These are phyloP conservation scores for Orbilia javanica DNA, from an alignment of 2,329 filamentous ascomycete species.

Conservation along the genomic window DNA sequence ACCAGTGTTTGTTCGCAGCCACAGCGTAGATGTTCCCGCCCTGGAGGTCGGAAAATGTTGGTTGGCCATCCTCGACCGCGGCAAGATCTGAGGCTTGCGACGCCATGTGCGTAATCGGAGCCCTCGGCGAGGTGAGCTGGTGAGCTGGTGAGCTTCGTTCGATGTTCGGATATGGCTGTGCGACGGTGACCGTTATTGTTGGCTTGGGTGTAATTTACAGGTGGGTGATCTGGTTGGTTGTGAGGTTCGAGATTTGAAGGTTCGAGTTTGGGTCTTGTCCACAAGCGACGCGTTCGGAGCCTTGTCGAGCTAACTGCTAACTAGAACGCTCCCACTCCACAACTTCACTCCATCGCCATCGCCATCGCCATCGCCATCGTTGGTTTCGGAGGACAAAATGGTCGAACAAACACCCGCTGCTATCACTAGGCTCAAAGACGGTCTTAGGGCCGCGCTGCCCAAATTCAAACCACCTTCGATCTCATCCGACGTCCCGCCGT, in stretches of 20 bases:
- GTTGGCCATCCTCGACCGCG: slow-evolving; percentile 68
- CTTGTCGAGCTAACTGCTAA: background rate
- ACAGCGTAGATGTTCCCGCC: slow-evolving; percentile 79
- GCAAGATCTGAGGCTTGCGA: slow-evolving; percentile 57
- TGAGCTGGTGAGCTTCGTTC: too few species aligned
- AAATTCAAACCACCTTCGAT: background rate
- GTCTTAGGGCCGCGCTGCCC: slow-evolving; percentile 3
- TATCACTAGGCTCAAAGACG: slow-evolving; percentile 25
- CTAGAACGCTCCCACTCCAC: background rate
- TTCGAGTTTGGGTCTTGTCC: too few species aligned
- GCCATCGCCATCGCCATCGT: background rate
- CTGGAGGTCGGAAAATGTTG: slow-evolving; percentile 77
- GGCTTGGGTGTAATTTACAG: too few species aligned
- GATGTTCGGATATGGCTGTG: background rate
- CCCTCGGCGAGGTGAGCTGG: background rate
- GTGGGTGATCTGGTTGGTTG: too few species aligned
- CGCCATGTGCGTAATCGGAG: slow-evolving; percentile 3
- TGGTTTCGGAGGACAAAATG: background rate
- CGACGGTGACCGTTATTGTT: background rate
- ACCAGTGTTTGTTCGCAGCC: slow-evolving; percentile 87
- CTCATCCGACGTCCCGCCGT: background rate
- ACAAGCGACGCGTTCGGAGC: background rate
- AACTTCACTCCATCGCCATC: background rate
- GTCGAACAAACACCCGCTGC: background rate
- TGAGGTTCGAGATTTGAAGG: too few species aligned